These are phyloP conservation scores for Anisodus acutangulus DNA, from an alignment of 257 asterid species.

Conservation along the genomic window DNA sequence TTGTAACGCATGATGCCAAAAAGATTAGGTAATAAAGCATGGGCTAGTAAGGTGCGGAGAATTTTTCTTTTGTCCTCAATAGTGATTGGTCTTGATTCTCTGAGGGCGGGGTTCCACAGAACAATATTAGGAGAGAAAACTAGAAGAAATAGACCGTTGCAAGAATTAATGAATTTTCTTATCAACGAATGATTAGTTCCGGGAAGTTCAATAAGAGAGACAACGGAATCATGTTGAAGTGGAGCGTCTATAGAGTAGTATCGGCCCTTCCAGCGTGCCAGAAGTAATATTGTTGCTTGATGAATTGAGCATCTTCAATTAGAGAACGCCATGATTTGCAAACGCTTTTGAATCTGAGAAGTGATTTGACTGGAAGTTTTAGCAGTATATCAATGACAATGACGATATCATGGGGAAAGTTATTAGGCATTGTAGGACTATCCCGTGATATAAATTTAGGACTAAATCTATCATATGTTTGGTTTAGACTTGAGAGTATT, in stretches of 20 bases:
- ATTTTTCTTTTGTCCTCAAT: no score
- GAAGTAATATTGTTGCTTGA: not conserved
- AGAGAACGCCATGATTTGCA: conserved; percentile 17
- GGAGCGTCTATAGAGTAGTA: not conserved
- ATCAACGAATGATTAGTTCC: not conserved
- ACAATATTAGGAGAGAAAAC: not conserved
- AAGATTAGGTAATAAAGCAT: no score
- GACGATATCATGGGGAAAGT: not conserved
- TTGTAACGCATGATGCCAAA: no score
- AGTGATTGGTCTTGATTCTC: no score
- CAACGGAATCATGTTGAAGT: not conserved
- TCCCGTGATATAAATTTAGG: no score
- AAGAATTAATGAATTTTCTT: no score
- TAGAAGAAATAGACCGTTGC: not conserved
- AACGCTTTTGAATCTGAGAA: conserved; percentile 5
- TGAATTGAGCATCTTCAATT: not conserved
- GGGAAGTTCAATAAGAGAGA: no score
- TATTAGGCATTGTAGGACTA: not conserved
- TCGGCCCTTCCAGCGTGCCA: not conserved
- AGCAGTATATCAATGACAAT: not conserved
- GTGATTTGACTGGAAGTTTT: conserved; percentile 21
- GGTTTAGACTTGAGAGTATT: no score
- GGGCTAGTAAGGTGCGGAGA: no score
- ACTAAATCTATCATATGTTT: no score
- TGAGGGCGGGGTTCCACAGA: not conserved